Evolutionary conservation across 345 rosid genomes (phyloP).

Genomic region (Hibiscus mutabilis): DNA sequence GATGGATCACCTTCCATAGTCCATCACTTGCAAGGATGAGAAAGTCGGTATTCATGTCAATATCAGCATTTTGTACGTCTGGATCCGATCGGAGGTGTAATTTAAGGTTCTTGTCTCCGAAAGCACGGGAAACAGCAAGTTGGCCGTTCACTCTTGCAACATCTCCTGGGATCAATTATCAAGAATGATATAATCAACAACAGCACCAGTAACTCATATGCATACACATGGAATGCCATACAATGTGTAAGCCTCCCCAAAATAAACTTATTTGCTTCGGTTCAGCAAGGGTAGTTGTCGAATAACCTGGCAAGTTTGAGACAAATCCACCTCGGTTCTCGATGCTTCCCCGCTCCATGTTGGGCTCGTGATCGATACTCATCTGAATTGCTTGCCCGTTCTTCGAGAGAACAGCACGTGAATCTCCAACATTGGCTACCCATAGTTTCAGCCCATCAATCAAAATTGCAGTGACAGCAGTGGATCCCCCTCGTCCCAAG

Average conservation of each 20-base stretch:
- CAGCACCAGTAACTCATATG: not conserved
- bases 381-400: constrained; percentile 55
- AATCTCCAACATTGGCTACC: constrained; percentile 75
- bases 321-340: constrained; percentile 67
- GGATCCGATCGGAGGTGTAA: constrained; percentile 70
- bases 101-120: constrained; percentile 69
- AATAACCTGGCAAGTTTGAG: constrained; percentile 71
- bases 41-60: constrained; percentile 39
- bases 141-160: constrained; percentile 71
- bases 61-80: constrained; percentile 29
- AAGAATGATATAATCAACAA: not conserved
- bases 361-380: constrained; percentile 63
- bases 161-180: constrained; percentile 40
- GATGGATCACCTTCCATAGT: constrained; percentile 51
- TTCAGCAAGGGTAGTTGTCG: not conserved
- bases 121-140: constrained; percentile 71
- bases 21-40: constrained; percentile 74
- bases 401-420: constrained; percentile 57
- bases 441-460: constrained; percentile 45
- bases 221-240: not conserved
- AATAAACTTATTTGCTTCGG: not conserved
- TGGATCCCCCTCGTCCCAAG: constrained; percentile 73
- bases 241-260: not conserved
- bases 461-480: constrained; percentile 68
- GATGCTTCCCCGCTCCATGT: constrained; percentile 54